Evolutionary conservation across 2,329 filamentous ascomycete genomes (phyloP).

Genomic region (Cladosporium sp.): DNA sequence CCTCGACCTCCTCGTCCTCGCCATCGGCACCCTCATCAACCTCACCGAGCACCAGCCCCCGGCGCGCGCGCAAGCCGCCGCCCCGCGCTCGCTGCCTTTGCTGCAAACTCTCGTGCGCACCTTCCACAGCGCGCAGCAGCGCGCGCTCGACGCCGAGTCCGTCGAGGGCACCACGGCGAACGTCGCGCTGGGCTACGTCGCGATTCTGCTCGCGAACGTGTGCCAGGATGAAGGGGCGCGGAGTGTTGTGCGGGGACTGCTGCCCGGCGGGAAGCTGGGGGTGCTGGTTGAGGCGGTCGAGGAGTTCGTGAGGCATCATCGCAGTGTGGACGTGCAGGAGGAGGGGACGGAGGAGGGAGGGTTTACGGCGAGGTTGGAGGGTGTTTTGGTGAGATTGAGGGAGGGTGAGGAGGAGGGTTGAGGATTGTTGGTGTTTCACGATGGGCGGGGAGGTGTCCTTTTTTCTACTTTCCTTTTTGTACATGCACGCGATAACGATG

Average conservation of each 20-base stretch:
- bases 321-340: conserved; percentile 50
- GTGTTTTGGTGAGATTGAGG: conserved; percentile 39
- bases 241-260: conserved; percentile 21
- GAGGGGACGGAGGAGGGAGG: conserved; percentile 43
- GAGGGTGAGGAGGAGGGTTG: conserved; percentile 3
- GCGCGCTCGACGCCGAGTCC: conserved; percentile 53
- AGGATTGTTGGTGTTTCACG: background rate
- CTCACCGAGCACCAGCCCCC: conserved; percentile 69
- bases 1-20: conserved; percentile 68
- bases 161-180: conserved; percentile 67
- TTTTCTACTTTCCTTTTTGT: too few relatives aligned
- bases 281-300: conserved; percentile 52
- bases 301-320: conserved; percentile 57
- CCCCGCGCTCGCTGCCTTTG: background rate
- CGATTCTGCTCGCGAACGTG: conserved; percentile 76
- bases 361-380: conserved; percentile 50
- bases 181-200: conserved; percentile 79
- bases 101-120: conserved; percentile 22
- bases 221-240: conserved; percentile 52
- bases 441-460: background rate
- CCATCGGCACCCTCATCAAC: conserved; percentile 80
- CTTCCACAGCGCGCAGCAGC: conserved; percentile 25
- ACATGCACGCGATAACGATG: too few relatives aligned
- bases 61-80: conserved; percentile 35
- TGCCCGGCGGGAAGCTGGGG: conserved; percentile 44